Evolutionary conservation across 495 filamentous ascomycete genomes (phyloP), one percentile per base, ranked within the genome.

Genomic region (Xylaria venustula): DNA sequence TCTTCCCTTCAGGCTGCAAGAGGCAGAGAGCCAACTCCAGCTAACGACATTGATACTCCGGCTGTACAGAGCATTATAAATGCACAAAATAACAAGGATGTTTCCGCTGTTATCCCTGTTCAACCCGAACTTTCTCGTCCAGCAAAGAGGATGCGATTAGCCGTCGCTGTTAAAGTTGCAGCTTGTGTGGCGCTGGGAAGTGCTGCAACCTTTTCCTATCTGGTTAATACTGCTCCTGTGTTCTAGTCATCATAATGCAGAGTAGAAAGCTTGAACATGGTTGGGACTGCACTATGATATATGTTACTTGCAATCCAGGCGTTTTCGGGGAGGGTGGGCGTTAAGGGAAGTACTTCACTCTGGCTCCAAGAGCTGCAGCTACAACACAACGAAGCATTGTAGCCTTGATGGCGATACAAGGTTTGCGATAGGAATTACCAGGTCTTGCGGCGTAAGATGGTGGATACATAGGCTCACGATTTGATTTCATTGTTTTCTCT

Each of bases 141-240:
- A 11, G 60, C 61, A 12, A 73, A 73, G 64, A 61, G 64, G 49
- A 68, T 64, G 5, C 69, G 71, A 47, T 49, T 71, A 12, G 66
- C 67, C 22, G 7, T 57, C 68, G 50, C 44, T 19, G 44, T 36
- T 44, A 53, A 62, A 36, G 70, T 64, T 34, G 62, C 65, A 11
- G 71, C 67, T 34, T 72, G 67, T 42, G 69, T 71, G n/a, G 71
- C 67, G 25, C 51, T 74, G 2, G 71, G 71, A 28, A 66, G 69
- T 48, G 71, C 67, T 25, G 69, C 67, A 0, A 68, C 65, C 15
- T 69, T 72, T 45, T 72, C 71, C 20, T 68, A 67, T 25, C 54
- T 74, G 49, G 67, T 74, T n/a, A 70, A 66, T 20, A 71, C 71
- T 30, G 71, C 71, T 12, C 71, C 71, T 1, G 58, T 58, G 23